Base-by-base conservation (phyloP, 1,284 basidiomycete species). In the Malassezia globosa region DNA sequence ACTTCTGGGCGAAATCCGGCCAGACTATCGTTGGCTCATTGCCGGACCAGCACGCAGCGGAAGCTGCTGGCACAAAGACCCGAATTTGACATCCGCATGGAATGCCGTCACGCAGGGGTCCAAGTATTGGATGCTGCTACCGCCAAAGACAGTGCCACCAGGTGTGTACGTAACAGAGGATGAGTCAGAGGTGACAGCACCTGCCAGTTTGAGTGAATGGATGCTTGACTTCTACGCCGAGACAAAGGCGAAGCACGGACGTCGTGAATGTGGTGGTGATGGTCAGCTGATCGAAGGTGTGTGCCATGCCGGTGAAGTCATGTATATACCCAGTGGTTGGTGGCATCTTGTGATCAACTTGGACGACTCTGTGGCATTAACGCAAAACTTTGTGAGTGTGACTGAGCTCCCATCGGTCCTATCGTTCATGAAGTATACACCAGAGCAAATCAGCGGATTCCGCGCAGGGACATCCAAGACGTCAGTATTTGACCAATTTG, bases 351-450 rank as follows among this genome's bases (percentile, higher is more conserved):
- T 65, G 37, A 49, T 63, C 47, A 69, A 69, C 42, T 43, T 61
- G 23, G 54, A 59, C 10, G 48, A 47, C 39, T 63, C 53, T 4
- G 71, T 75, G 7, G 74, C 74, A 1, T 61, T 76, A 29, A 76
- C 75, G 6, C 75, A 76, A 53, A 76, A 76, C 60, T 75, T 74
- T 60, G 73, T 75, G 22, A 74, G 73, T 3, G 59, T 60, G 5
- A 51, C 61, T n/a, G 74, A 75, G 53, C 59, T 76, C 18, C 59
- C 63, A 2, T 52, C 60, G 21, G 73, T 75, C 27, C 60, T 76
- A 13, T 59, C 63, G 37, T 76, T 76, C 52, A 70, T 76, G 63
- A 66, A 69, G 37, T 61, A 73, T 57, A 66, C 68, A 34, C 56
- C 71, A 0, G 72, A 74, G 21, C 75, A 76, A 46, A 61, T 75